These are phyloP conservation scores for Otatea glauca DNA, from an alignment of 176 grass and related monocot genomes.

Conservation along the genomic window DNA sequence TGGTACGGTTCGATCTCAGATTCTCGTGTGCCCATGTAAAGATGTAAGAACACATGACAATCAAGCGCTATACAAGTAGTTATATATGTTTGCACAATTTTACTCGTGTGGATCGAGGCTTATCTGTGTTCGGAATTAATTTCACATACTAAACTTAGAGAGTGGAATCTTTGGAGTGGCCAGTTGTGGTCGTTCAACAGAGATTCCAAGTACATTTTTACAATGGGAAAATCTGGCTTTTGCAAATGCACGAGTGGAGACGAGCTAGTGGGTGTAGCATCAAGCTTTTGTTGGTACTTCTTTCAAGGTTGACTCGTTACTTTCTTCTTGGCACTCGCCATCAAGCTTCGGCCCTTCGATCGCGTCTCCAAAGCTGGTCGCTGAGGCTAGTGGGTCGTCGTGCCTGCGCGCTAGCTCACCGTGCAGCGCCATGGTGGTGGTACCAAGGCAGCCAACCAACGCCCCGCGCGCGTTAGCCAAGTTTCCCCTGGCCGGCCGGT, in stretches of 20 bases:
- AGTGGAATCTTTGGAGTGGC: background rate
- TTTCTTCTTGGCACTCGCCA: background rate
- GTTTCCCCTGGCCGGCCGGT: background rate
- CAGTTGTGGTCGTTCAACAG: background rate
- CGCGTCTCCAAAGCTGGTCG: too few relatives aligned
- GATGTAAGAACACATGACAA: background rate
- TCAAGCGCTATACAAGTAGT: background rate
- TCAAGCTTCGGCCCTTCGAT: too few relatives aligned
- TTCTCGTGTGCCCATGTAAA: constrained; percentile 10
- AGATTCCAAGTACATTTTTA: too few relatives aligned
- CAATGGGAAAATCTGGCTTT: background rate
- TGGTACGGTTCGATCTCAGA: background rate
- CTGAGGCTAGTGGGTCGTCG: too few relatives aligned
- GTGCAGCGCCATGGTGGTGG: too few relatives aligned
- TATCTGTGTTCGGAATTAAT: background rate
- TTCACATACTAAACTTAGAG: background rate
- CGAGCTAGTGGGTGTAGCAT: background rate
- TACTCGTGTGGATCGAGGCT: background rate
- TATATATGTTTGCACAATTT: background rate
- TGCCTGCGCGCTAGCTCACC: too few relatives aligned
- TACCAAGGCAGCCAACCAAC: background rate
- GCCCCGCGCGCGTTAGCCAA: background rate
- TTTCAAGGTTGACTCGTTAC: background rate
- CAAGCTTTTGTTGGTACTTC: background rate
- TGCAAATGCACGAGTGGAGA: background rate